Evolutionary conservation across 352 stramenopile genomes (phyloP), one percentile per base, ranked within the genome.

Genomic region (Phytophthora tubulina): DNA sequence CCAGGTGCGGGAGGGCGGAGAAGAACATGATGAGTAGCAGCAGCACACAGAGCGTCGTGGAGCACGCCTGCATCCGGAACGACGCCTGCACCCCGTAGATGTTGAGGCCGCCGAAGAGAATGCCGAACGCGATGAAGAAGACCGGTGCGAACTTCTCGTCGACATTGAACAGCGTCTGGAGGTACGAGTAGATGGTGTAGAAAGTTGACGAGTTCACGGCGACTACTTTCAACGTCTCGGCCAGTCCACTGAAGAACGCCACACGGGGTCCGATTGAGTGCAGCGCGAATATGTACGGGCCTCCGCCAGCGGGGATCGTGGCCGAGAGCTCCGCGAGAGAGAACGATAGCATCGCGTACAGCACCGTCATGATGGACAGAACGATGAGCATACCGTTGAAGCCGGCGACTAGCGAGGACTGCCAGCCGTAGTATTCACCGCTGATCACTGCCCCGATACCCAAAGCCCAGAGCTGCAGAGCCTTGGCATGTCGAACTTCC

Each of bases 291-390:
- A 88, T 70, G 77, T 89, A 90, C n/a, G 82, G 82, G 1, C 82
- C 82, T 58, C 82, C 82, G 32, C 82, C 82, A 0, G 77, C 68
- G 5, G 82, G 81, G 31, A 89, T 75, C 46, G 72, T 89, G 10
- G 82, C 79, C 38, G 81, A 90, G 41, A 90, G 69, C 44, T 90
- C 82, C n/a, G 82, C 81, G 54, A 90, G 86, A 17, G 82, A 90
- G 63, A 90, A 90, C 13, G 81, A 82, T 3, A 90, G 80, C 48
- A 76, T 76, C 46, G 86, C 73, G 68, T 90, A 90, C 5, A 90
- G 73, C 63, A 86, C 82, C 7, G 82, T 86, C 39, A 82, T 75
- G 61, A 90, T 74, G 49, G 75, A 67, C 36, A 90, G 49, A 51
- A 88, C 84, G 48, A 90, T 80, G 27, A 88, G 75, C 53, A 90